Percentiles rank a stretch among this genome's conserved stretches.
Conservation (phyloP, 345 rosid genomes). For the Dovyalis caffra region DNA sequence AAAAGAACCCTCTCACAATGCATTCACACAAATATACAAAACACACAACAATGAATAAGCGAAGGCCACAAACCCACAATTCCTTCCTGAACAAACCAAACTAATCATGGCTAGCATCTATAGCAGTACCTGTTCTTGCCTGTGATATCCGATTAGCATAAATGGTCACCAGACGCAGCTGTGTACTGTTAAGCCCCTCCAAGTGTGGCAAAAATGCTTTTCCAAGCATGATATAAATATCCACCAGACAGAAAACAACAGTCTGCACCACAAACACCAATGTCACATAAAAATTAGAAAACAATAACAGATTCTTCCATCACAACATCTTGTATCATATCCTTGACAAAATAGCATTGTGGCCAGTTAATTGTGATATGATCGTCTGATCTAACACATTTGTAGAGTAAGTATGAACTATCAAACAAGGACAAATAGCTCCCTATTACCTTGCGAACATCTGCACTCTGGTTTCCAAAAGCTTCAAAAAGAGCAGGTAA, state of each 20-base stretch:
- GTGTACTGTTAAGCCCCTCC: conserved; percentile 91
- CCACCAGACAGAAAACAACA: conserved; percentile 98
- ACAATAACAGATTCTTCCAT: no score
- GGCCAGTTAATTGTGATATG: background rate
- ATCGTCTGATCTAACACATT: background rate
- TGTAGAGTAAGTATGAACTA: no score
- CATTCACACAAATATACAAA: conserved; percentile 59
- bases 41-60: conserved; percentile 37
- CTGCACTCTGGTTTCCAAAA: conserved; percentile 95
- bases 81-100: conserved; percentile 9
- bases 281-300: background rate
- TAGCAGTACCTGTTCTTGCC: conserved; percentile 80
- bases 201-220: conserved; percentile 89
- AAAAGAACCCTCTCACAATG: conserved; percentile 25
- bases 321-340: no score
- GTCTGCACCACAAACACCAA: conserved; percentile 52
- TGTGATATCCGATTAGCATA: conserved; percentile 97
- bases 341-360: no score
- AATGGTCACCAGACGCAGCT: conserved; percentile 84
- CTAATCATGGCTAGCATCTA: conserved; percentile 47
- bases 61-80: conserved; percentile 22
- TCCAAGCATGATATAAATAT: conserved; percentile 95
- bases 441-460: conserved; percentile 82
- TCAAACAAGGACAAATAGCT: background rate
- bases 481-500: conserved; percentile 97